Evolutionary conservation across 1,139 yeast genomes (phyloP), one percentile per base, ranked within the genome.

Genomic region (Debaryomycetaceae sp.): DNA sequence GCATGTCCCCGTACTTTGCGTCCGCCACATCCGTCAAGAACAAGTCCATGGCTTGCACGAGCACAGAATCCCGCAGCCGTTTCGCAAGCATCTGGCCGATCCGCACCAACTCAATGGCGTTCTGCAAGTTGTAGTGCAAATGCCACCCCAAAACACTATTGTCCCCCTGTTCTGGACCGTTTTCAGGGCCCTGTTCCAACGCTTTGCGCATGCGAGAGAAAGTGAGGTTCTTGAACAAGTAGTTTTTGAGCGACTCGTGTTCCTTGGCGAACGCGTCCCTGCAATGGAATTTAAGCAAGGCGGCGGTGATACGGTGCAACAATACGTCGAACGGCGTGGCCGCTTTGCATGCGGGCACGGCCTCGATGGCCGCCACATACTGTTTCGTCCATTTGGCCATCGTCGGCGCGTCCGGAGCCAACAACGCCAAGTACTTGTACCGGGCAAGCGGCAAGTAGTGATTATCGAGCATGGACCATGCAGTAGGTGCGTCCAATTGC

Each of bases 201-300:
- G 29, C 25, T 13, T 34, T 22, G 29, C 41, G 40, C 13, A 55
- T 32, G 31, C 53, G 55, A 4, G 45, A 50, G 16, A 47, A 30
- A 29, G 54, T 56, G 27, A 59, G 40, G 33, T 57, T 58, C 30
- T 59, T 59, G 15, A 37, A 34, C 29, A 60, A 38, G 33, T 39
- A 58, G 30, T 59, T 59, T 30, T 41, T 34, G 25, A 47, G 36
- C 8, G 8, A 10, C 20, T 6, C 20, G 10, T 18, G 10, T 10
- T 18, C 20, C 8, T 7, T 6, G 6, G 20, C 6, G 10, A 18
- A 18, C 8, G 20, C 10, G 6, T 18, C 10, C 20, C 10, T 18
- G 20, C 10, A 10, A 18, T 18, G 20, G 20, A 18, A 18, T 18
- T 18, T 18, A 7, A 18, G 10, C 10, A 18, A 10, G 8, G 20